phyloP scores from a whole-genome alignment of 2,329 filamentous ascomycete species.

The Calonectria multiphialidica region DNA sequence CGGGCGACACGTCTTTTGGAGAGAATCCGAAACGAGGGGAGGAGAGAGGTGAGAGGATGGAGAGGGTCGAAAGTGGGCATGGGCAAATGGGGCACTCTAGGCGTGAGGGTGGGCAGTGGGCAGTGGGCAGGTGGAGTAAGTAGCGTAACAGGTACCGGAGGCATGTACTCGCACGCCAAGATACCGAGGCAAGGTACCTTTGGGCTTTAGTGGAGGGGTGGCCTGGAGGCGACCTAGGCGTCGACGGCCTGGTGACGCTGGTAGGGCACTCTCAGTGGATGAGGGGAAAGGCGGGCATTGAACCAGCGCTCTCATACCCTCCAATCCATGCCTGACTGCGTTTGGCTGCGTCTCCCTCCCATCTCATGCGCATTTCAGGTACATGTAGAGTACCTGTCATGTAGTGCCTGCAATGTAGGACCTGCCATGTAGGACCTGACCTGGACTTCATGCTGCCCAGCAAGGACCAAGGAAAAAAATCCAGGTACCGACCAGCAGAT shows the following conservation, averaged over 20 bases:
- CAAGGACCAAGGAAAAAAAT: not conserved
- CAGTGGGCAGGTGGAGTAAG: not conserved
- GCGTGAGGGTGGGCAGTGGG: conserved; percentile 17
- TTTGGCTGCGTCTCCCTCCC: not conserved
- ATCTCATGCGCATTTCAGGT: not conserved
- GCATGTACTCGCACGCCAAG: conserved; percentile 7
- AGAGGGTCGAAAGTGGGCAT: conserved; percentile 18
- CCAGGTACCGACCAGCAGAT: conserved; percentile 11
- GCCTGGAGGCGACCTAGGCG: not conserved
- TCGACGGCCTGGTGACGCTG: not conserved
- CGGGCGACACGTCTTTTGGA: conserved; percentile 40
- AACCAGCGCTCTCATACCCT: not conserved
- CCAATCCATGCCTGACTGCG: not conserved
- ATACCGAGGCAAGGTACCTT: conserved; percentile 10
- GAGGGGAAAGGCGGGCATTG: not conserved
- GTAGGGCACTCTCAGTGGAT: conserved; percentile 2
- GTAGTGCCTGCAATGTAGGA: conserved; percentile 1
- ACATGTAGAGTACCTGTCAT: not conserved
- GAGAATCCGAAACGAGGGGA: conserved; percentile 37
- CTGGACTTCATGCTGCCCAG: not conserved
- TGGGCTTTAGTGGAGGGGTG: conserved; percentile 11
- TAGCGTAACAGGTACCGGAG: conserved; percentile 1
- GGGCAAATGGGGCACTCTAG: not conserved
- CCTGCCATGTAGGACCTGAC: not conserved
- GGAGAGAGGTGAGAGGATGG: conserved; percentile 19